These are phyloP conservation scores for Neurospora sp. DNA, from an alignment of 495 filamentous ascomycete genomes.

Conservation along the genomic window DNA sequence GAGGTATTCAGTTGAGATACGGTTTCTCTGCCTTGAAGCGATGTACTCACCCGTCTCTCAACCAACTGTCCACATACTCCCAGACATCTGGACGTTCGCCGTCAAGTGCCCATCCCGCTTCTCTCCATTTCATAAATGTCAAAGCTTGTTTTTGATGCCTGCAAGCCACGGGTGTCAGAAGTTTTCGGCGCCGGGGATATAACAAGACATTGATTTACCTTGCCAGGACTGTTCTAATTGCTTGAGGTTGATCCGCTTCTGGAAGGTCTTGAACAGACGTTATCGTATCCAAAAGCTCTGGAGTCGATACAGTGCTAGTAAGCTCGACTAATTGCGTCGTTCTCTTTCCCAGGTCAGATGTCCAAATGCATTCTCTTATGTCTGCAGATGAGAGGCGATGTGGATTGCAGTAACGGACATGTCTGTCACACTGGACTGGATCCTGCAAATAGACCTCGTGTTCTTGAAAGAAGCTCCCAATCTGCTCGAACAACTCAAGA, in stretches of 20 bases:
- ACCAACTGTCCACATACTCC: constrained; percentile 8
- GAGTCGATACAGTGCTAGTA: background rate
- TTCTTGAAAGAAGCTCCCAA: constrained; percentile 24
- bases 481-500: constrained; percentile 14
- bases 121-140: constrained; percentile 32
- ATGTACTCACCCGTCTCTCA: constrained; percentile 5
- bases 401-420: constrained; percentile 35
- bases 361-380: background rate
- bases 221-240: constrained; percentile 7
- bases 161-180: background rate
- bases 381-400: constrained; percentile 25
- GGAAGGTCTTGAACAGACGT: constrained; percentile 2
- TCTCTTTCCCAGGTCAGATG: background rate
- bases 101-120: constrained; percentile 25
- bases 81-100: constrained; percentile 13
- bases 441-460: constrained; percentile 31
- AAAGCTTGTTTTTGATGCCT: constrained; percentile 37
- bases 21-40: background rate
- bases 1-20: background rate
- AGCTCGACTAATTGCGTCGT: background rate
- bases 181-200: rapidly evolving
- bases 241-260: constrained; percentile 19
- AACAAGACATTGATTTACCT: background rate
- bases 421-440: constrained; percentile 18
- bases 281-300: constrained; percentile 8